Base-by-base conservation (phyloP, 1,139 yeast genomes). In the Kodamaea ohmeri region DNA sequence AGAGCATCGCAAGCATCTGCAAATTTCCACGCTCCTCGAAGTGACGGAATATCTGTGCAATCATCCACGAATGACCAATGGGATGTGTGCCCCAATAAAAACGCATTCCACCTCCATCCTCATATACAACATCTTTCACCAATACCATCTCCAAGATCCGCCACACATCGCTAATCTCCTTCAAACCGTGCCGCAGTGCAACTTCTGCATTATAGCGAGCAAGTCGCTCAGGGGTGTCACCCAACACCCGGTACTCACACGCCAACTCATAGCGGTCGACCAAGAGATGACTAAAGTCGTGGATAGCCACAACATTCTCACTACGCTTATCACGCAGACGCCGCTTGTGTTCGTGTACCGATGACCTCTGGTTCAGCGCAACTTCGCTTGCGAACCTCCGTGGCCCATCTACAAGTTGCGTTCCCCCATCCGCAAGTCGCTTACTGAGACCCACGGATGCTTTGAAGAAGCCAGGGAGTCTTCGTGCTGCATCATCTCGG, bases 1-100 rank as follows among this genome's bases (percentile, higher is more conserved):
- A 78, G 54, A 89, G 62, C 86, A 86, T 83, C 1, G 96, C 96
- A 15, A 92, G 66, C 96, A 90, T 88, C 56, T 90, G 97, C 16
- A 87, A 64, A 51, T 90, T 84, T 3, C 81, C 80, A 35, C 67
- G 58, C 29, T 52, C 60, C 50, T 83, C 94, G 52, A 83, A 89
- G 49, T 83, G 81, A 1, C 62, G 56, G 53, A 90, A 69, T 34
- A 89, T 65, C 46, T 80, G 78, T 26, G 71, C 70, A 0, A 88
- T 67, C n/a, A 88, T 63, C 84, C 92, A 81, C 4, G 71, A 55
- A 35, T 80, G 75, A 0, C 96, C 96, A 56, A 83, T 76, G 0
- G 94, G 92, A 56, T 87, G 95, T 4, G 75, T 63, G 0, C 90
- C 92, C 96, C 97, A 89, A 46, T 70, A 75, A 44, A 78, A 76